phyloP scores from a whole-genome alignment of 352 stramenopile species.

The Pythium phragmiticola region DNA sequence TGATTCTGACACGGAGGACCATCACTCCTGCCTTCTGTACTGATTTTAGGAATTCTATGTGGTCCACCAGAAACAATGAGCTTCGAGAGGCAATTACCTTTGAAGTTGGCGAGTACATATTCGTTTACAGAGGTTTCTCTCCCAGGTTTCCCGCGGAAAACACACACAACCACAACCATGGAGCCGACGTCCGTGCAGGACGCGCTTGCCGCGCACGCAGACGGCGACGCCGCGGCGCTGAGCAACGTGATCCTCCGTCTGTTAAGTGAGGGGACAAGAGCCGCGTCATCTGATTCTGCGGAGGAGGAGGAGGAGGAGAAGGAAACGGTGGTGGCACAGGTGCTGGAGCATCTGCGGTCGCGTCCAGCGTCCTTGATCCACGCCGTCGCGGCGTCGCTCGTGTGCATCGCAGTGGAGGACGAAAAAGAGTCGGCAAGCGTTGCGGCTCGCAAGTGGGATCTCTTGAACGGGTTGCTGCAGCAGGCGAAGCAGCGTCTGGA shows the following conservation, averaged over 20 bases:
- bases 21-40: slow-evolving; percentile 7
- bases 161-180: neutral
- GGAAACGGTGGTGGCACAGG: neutral
- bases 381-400: slow-evolving; percentile 14
- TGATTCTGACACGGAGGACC: neutral
- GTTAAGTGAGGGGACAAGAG: neutral
- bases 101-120: neutral
- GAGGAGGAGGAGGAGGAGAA: neutral
- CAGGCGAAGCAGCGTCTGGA: slow-evolving; percentile 11
- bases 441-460: neutral
- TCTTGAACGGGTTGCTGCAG: slow-evolving; percentile 8
- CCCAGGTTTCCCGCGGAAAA: slow-evolving; percentile 11
- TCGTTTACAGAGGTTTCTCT: neutral
- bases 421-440: neutral
- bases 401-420: neutral
- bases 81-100: neutral
- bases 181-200: neutral
- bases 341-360: slow-evolving; percentile 16
- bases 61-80: slow-evolving; percentile 8
- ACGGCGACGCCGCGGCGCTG: slow-evolving; percentile 13
- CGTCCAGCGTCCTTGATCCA: neutral
- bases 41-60: slow-evolving; percentile 9
- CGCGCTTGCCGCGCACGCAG: slow-evolving; percentile 10
- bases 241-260: neutral
- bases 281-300: neutral